These are phyloP conservation scores for Phialemoniopsis sp. DNA, from an alignment of 2,329 filamentous ascomycete species.

Conservation along the genomic window DNA sequence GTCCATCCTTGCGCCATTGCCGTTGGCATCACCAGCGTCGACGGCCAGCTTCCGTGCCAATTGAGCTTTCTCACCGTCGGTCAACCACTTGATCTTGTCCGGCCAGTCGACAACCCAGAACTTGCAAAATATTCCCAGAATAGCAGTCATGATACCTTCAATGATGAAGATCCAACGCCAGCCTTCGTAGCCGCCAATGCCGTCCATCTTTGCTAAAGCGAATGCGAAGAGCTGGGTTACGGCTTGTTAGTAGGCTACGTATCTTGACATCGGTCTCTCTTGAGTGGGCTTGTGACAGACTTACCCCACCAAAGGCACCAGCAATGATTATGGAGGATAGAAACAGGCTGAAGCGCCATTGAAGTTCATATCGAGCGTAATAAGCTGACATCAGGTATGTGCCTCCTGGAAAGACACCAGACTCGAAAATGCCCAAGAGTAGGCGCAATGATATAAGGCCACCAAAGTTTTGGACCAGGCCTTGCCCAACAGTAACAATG, in stretches of 20 bases:
- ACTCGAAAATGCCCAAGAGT: slow-evolving; percentile 42
- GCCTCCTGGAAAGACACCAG: slow-evolving; percentile 45
- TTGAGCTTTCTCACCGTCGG: slow-evolving; percentile 65
- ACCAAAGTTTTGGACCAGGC: slow-evolving; percentile 34
- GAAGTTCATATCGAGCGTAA: slow-evolving; percentile 37
- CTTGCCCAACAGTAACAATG: slow-evolving; percentile 38
- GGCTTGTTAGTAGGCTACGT: slow-evolving; percentile 79
- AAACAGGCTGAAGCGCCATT: slow-evolving; percentile 39
- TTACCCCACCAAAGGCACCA: slow-evolving; percentile 48
- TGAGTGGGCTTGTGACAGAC: slow-evolving; percentile 78
- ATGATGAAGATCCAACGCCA: slow-evolving; percentile 22
- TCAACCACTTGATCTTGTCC: slow-evolving; percentile 69
- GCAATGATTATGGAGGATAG: slow-evolving; percentile 42
- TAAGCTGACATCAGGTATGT: slow-evolving; percentile 41
- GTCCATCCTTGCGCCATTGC: no score
- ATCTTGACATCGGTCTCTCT: slow-evolving; percentile 79
- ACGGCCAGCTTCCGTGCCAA: no score
- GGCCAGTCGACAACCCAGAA: slow-evolving; percentile 86
- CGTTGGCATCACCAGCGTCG: no score
- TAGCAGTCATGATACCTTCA: slow-evolving; percentile 53
- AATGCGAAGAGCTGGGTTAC: slow-evolving; percentile 57
- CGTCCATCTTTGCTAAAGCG: slow-evolving; percentile 35
- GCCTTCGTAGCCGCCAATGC: slow-evolving; percentile 4
- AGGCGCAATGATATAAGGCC: slow-evolving; percentile 41
- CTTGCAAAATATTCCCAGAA: slow-evolving; percentile 62